Base-by-base conservation (phyloP, 257 asterid genomes). In the Penstemon eatonii region DNA sequence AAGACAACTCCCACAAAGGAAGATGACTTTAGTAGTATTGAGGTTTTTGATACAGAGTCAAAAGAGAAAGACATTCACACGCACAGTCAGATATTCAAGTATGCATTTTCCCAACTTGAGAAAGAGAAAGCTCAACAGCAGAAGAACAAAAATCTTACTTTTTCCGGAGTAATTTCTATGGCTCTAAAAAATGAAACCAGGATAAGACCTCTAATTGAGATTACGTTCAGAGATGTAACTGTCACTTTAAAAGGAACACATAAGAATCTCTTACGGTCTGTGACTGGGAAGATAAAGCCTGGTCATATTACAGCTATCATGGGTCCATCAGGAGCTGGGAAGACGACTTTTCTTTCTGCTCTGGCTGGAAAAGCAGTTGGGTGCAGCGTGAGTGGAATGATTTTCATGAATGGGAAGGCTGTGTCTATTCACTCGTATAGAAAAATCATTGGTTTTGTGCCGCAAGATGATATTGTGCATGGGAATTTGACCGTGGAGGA, bases 301-400 rank as follows among this genome's bases (percentile, higher is more conserved):
- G 86, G 90, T 40, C 86, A 84, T n/a, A 78, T 82, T 43, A 75
- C 84, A 10, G 81, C 90, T 60, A 75, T 80, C 61, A 85, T 85
- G 90, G 90, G 90, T 4, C 90, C 90, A 5, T 85, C 90, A 0
- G 90, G 90, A 56, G 90, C 90, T 61, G 90, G 90, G 52, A 85
- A 85, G 64, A 85, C 90, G 0, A 85, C 90, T 7, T 82, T 85
- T 78, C 84, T 85, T 78, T 85, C 90, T 52, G 90, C 90, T 68
- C 68, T 85, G 7, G 86, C 87, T 50, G 90, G 90, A 71, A 85
- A 85, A 78, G 71, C 84, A 36, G 84, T 82, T 47, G 90, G 90
- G 52, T 85, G 87, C 81, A 68, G 7, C 41, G 85, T 85, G 57
- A 73, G 43, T n/a, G 90, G 90, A 65, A 44, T n/a, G 40, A 80